phyloP scores from a whole-genome alignment of 2,329 filamentous ascomycete species.

The Furcasterigmium sp. region DNA sequence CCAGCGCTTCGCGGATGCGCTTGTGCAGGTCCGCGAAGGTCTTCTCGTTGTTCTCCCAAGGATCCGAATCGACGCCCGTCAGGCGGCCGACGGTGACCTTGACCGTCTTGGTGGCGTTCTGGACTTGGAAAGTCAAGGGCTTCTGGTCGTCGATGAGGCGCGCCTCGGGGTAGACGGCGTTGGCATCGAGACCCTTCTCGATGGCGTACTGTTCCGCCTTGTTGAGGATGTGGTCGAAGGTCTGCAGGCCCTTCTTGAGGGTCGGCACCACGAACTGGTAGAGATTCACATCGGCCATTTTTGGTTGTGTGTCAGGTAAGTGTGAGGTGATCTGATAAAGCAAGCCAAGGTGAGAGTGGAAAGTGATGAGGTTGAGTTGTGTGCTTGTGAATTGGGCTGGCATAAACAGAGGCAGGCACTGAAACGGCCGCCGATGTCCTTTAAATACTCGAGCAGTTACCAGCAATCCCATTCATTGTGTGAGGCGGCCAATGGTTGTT shows the following conservation, averaged over 20 bases:
- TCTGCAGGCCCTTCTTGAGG: constrained; percentile 16
- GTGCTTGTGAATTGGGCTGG: no score
- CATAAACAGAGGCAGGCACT: no score
- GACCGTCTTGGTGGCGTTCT: constrained; percentile 20
- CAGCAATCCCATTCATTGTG: no score
- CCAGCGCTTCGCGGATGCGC: constrained; percentile 21
- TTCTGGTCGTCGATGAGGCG: constrained; percentile 27
- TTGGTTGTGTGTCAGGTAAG: no score
- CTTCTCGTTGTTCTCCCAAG: constrained; percentile 21
- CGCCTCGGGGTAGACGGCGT: constrained; percentile 14
- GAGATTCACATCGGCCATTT: constrained; percentile 21
- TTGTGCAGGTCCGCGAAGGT: constrained; percentile 23
- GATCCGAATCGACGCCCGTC: constrained; percentile 14
- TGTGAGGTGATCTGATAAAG: no score
- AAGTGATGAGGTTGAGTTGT: no score
- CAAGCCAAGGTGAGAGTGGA: no score
- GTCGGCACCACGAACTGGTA: constrained; percentile 21
- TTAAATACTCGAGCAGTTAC: no score
- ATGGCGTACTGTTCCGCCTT: constrained; percentile 23
- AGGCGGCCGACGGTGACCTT: constrained; percentile 21
- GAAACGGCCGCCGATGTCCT: no score
- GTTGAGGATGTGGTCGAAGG: constrained; percentile 20
- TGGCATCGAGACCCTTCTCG: constrained; percentile 15
- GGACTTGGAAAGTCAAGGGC: constrained; percentile 28
- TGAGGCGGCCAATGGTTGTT: no score